phyloP scores from a whole-genome alignment of 2,329 filamentous ascomycete species.

The Penicillium psychrosexuale region DNA sequence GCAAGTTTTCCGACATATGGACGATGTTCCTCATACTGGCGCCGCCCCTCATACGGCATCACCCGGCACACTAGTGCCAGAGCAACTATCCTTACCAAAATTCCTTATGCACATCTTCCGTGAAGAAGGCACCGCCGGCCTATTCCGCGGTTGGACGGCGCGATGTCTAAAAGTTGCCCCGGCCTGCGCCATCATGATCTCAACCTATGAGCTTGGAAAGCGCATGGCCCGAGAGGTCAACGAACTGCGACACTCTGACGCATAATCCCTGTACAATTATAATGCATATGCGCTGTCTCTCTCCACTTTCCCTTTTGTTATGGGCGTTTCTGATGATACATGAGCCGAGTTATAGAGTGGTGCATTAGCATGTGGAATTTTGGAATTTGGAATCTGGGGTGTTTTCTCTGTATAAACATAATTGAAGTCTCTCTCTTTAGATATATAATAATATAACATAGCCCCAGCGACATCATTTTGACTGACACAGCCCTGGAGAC shows the following conservation, averaged over 20 bases:
- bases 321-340: constrained; percentile 26
- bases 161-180: constrained; percentile 92
- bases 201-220: constrained; percentile 95
- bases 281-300: constrained; percentile 16
- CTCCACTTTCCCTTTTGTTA: constrained; percentile 9
- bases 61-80: constrained; percentile 50
- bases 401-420: constrained; percentile 4
- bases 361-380: neutral
- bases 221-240: constrained; percentile 77
- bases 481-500: constrained; percentile 15
- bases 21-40: constrained; percentile 31
- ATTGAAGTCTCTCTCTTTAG: constrained; percentile 2
- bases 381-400: constrained; percentile 1
- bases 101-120: constrained; percentile 90
- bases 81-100: constrained; percentile 72
- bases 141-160: constrained; percentile 91
- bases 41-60: constrained; percentile 9
- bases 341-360: constrained; percentile 25
- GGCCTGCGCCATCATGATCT: constrained; percentile 98
- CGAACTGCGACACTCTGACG: constrained; percentile 45
- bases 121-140: constrained; percentile 73
- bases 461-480: constrained; percentile 5
- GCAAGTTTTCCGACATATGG: constrained; percentile 70
- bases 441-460: neutral
- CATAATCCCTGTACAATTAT: constrained; percentile 17